Base-by-base conservation (phyloP, 805 yeast species). In the Candida xyloterini region DNA sequence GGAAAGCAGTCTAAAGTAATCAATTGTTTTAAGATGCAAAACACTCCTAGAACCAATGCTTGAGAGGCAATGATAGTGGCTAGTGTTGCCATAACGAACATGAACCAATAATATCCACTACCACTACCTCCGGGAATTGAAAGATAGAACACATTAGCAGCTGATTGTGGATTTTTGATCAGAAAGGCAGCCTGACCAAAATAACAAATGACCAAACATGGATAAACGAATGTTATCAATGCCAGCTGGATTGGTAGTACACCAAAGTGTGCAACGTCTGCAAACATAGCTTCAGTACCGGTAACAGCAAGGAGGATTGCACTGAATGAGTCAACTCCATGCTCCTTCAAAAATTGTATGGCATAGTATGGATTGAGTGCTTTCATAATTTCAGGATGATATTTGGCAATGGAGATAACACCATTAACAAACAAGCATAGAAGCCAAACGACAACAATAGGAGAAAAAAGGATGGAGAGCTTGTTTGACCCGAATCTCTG, bases 251-350 rank as follows among this genome's bases (percentile, higher is more conserved):
- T 65, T 1, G 82, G 73, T 5, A 62, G 46, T 18, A 65, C 63
- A 3, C 79, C 76, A 50, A 77, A 74, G 51, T 74, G 80, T 4
- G 81, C 78, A 35, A 77, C 64, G 56, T 78, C 83, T 2, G 82
- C 80, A 60, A 78, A 79, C 78, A 78, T 72, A 6, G 83, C 81
- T 47, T 78, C 84, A 4, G 74, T 64, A 23, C 84, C 84, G 0
- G 84, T 77, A 18, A 78, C 58, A 1, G 78, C 63, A 30, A 78
- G 68, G 73, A 78, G 69, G 3, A 75, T 73, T 4, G 75, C 71
- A 9, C 75, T 68, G 23, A 78, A 60, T 2, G 66, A 60, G 51
- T 70, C 76, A 21, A 72, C 59, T 13, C 47, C 47, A 27, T 42
- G 40, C 15, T 53, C 46, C 33, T 53, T 60, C 44, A 78, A 56